Evolutionary conservation across 768 basidiomycete species (phyloP), one percentile per base, ranked within the genome.

Genomic region (Termitomyces sp.): DNA sequence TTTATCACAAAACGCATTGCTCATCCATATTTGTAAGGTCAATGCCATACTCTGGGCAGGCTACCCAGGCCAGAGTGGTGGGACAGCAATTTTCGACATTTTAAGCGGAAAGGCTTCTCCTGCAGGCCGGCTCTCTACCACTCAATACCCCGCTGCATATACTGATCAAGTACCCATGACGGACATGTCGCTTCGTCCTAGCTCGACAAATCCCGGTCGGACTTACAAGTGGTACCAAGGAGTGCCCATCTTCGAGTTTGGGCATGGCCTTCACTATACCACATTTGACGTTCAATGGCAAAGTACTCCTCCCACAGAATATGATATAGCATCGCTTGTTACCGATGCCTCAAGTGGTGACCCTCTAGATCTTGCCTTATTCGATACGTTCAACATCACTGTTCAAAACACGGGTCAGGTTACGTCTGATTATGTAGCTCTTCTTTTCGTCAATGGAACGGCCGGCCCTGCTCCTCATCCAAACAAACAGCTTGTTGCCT

Each of bases 191-290:
- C 67, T 84, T 38, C 81, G 79, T 22, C 79, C 82, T 7, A 76
- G 72, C 62, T 61, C 67, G 32, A 72, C 71, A 48, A 80, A 75
- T 60, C 82, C 83, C 0, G 82, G 82, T 11, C 74, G 82, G 35
- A 83, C 82, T 9, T 84, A 84, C 68, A 81, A 77, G 60, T 85
- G 82, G 82, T 83, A 76, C 70, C 73, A 71, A 24, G 80, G 75
- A 14, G 72, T 72, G 16, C 76, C 81, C n/a, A 72, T 82, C 20
- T 81, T 75, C 64, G 74, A 77, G 54, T 83, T 82, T 61, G 83
- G 82, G 18, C 73, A 74, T 52, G 83, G 82, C 20, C 68, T 82
- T 51, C 81, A 83, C 64, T 84, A 75, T 68, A 83, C 82, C 4
- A 78, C 70, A 6, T 84, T 85, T 68, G 57, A 49, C 18, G 65